These are phyloP conservation scores for Pyrenula massariospora DNA, from an alignment of 495 filamentous ascomycete species.

Conservation along the genomic window DNA sequence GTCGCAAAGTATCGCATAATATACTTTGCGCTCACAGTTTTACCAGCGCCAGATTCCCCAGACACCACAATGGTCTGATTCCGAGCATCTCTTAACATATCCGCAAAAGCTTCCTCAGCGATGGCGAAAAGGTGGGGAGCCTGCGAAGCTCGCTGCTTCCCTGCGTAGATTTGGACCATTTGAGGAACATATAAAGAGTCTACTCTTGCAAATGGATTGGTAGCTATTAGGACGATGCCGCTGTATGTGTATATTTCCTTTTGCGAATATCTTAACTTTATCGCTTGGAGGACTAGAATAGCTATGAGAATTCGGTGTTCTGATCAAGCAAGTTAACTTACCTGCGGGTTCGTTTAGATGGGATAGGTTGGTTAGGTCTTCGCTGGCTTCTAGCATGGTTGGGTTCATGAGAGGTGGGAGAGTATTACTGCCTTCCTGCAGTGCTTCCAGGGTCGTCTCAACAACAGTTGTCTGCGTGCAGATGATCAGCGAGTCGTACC, in stretches of 20 bases:
- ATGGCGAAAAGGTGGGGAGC: conserved; percentile 98
- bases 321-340: conserved; percentile 28
- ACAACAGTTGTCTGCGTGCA: conserved; percentile 57
- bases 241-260: conserved; percentile 99
- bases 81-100: conserved; percentile 90
- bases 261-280: conserved; percentile 93
- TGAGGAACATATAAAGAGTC: conserved; percentile 97
- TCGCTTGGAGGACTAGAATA: conserved; percentile 79
- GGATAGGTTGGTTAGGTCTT: conserved; percentile 94
- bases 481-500: not conserved
- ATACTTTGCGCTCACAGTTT: conserved; percentile 98
- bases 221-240: conserved; percentile 96
- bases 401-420: conserved; percentile 97
- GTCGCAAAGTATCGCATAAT: conserved; percentile 99
- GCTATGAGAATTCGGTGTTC: conserved; percentile 19
- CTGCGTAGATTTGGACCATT: conserved; percentile 98
- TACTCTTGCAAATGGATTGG: conserved; percentile 95
- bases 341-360: conserved; percentile 97
- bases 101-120: conserved; percentile 92
- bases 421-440: conserved; percentile 63
- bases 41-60: conserved; percentile 95
- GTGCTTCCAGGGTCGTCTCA: conserved; percentile 65
- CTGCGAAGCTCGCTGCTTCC: conserved; percentile 90
- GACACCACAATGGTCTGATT: conserved; percentile 99
- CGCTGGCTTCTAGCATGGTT: conserved; percentile 94